These are phyloP conservation scores for Yamadazyma blattariae DNA, from an alignment of 1,139 yeast species.

Conservation along the genomic window DNA sequence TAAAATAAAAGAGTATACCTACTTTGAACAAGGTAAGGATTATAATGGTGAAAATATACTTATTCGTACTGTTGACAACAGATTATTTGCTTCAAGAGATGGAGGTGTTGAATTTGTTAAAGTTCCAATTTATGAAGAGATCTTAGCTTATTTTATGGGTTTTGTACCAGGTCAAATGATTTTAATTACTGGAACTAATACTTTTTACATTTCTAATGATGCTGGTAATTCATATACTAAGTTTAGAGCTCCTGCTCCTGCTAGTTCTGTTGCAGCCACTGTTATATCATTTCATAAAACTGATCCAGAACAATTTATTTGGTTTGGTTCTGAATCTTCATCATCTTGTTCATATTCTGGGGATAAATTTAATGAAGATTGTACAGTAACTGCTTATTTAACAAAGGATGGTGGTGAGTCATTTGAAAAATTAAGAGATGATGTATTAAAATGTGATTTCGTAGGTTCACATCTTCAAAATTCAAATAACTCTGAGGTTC, in stretches of 20 bases:
- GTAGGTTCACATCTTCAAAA: slow-evolving; percentile 48
- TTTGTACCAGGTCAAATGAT: slow-evolving; percentile 63
- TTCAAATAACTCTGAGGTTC: slow-evolving; percentile 15
- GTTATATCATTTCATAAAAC: slow-evolving; percentile 57
- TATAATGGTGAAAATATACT: slow-evolving; percentile 69
- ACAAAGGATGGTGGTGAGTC: slow-evolving; percentile 63
- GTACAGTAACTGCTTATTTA: slow-evolving; percentile 56
- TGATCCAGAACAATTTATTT: slow-evolving; percentile 58
- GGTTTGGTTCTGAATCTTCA: slow-evolving; percentile 48
- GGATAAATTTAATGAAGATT: slow-evolving; percentile 42
- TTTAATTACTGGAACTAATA: slow-evolving; percentile 50
- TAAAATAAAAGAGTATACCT: slow-evolving; percentile 50
- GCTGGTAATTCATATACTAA: slow-evolving; percentile 59
- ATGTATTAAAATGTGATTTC: slow-evolving; percentile 64
- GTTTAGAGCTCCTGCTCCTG: slow-evolving; percentile 49
- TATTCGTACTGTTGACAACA: slow-evolving; percentile 50
- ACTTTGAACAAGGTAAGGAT: slow-evolving; percentile 45
- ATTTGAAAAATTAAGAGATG: slow-evolving; percentile 52
- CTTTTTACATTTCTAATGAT: slow-evolving; percentile 58
- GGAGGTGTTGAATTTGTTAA: slow-evolving; percentile 66
- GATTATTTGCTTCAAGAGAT: slow-evolving; percentile 66
- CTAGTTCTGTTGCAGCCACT: slow-evolving; percentile 34
- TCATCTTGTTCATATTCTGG: slow-evolving; percentile 57
- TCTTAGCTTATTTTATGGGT: slow-evolving; percentile 58
- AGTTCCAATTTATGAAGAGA: slow-evolving; percentile 45